Conservation (phyloP, 805 yeast genomes). For the Sugiyamaella boreocaroliniensis region DNA sequence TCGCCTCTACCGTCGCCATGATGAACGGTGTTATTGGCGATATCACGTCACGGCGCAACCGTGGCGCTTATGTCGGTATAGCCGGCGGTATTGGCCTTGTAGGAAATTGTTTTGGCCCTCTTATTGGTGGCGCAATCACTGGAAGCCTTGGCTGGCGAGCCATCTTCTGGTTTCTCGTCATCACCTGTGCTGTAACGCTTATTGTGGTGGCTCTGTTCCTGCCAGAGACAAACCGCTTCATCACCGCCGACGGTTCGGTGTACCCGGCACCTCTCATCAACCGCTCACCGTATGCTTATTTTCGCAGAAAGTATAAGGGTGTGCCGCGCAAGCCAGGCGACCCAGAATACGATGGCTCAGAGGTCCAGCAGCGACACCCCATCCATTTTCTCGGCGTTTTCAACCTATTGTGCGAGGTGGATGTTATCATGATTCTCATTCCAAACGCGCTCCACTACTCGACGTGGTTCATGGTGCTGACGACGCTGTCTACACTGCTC, state of each 20-base stretch:
- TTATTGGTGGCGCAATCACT: conserved; percentile 51
- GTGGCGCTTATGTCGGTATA: conserved; percentile 68
- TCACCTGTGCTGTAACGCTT: conserved; percentile 47
- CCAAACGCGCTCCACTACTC: conserved; percentile 62
- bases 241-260: conserved; percentile 71
- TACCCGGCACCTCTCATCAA: conserved; percentile 35
- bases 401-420: conserved; percentile 11
- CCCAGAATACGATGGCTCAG: conserved; percentile 13
- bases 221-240: conserved; percentile 69
- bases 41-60: conserved; percentile 51
- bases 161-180: conserved; percentile 55
- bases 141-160: conserved; percentile 60
- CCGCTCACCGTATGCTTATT: conserved; percentile 21
- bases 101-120: conserved; percentile 75
- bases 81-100: conserved; percentile 57
- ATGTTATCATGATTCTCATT: conserved; percentile 43
- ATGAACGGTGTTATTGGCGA: conserved; percentile 70
- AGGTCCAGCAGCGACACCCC: conserved; percentile 5
- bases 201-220: conserved; percentile 35
- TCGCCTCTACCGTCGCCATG: conserved; percentile 69
- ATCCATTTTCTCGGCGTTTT: conserved; percentile 5
- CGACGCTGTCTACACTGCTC: conserved; percentile 46
- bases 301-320: conserved; percentile 18
- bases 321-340: conserved; percentile 19
- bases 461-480: conserved; percentile 61